A percentile compares a stretch with the other conserved stretches of the same genome.
These are phyloP conservation scores for Aureobasidium sp. DNA, from an alignment of 2,329 filamentous ascomycete genomes.

Conservation along the genomic window DNA sequence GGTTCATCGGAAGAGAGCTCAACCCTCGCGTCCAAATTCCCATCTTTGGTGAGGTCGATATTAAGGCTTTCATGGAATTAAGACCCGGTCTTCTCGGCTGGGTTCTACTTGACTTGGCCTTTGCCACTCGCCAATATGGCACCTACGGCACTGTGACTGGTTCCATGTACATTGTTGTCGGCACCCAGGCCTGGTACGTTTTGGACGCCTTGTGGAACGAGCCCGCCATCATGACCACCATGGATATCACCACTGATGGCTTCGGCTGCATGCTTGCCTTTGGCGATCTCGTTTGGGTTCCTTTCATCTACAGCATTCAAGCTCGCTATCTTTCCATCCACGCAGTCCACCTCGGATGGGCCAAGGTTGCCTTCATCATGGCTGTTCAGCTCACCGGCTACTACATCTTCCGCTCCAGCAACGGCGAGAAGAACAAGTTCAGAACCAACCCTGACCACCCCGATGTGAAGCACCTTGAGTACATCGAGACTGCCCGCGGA, in stretches of 20 bases:
- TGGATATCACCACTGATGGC: conserved; percentile 87
- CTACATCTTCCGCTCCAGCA: conserved; percentile 86
- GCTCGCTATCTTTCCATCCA: conserved; percentile 77
- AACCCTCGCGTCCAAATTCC: conserved; percentile 80
- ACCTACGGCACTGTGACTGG: conserved; percentile 77
- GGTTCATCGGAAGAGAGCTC: conserved; percentile 92
- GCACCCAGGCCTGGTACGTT: conserved; percentile 74
- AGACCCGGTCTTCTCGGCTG: conserved; percentile 88
- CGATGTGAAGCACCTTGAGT: conserved; percentile 67
- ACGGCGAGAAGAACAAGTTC: conserved; percentile 93
- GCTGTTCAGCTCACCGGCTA: conserved; percentile 67
- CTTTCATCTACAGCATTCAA: conserved; percentile 80
- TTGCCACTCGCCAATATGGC: conserved; percentile 80
- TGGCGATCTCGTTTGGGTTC: conserved; percentile 87
- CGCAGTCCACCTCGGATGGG: conserved; percentile 67
- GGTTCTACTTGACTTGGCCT: conserved; percentile 77
- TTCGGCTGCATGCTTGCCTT: conserved; percentile 95
- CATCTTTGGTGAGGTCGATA: conserved; percentile 75
- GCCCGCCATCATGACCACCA: conserved; percentile 80
- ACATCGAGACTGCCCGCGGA: conserved; percentile 75
- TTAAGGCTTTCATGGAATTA: conserved; percentile 85
- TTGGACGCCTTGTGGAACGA: conserved; percentile 85
- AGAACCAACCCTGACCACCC: conserved; percentile 79
- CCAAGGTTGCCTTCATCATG: conserved; percentile 58
- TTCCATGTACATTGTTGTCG: conserved; percentile 67